phyloP scores from a whole-genome alignment of 192 early-diverging fungal species.

The Coemansia reversa region DNA sequence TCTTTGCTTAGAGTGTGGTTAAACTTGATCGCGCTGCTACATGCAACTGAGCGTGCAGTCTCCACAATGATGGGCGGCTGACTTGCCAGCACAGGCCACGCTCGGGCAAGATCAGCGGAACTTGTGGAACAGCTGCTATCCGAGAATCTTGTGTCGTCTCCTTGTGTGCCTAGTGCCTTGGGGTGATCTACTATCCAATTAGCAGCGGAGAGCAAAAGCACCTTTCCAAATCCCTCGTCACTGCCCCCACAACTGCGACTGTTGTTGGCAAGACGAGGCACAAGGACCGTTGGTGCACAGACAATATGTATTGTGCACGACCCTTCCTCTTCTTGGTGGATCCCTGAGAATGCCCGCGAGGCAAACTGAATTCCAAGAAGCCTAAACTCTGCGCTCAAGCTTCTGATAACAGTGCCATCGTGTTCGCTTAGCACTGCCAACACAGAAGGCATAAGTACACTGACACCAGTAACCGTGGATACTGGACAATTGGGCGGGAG shows the following conservation, averaged over 20 bases:
- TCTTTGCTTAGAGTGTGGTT: slow-evolving; percentile 23
- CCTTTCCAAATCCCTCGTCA: slow-evolving; percentile 17
- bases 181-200: slow-evolving; percentile 11
- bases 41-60: slow-evolving; percentile 37
- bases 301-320: slow-evolving; percentile 5
- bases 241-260: not conserved
- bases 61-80: slow-evolving; percentile 28
- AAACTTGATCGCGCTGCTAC: slow-evolving; percentile 43
- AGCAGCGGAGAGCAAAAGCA: slow-evolving; percentile 23
- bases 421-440: slow-evolving; percentile 17
- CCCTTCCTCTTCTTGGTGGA: not conserved
- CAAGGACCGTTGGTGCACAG: slow-evolving; percentile 33
- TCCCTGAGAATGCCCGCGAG: not conserved
- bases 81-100: slow-evolving; percentile 37
- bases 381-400: slow-evolving; percentile 3
- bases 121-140: not conserved
- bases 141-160: not conserved
- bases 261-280: slow-evolving; percentile 22
- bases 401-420: slow-evolving; percentile 1
- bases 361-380: slow-evolving; percentile 30
- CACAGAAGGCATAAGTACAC: slow-evolving; percentile 36
- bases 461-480: slow-evolving; percentile 27
- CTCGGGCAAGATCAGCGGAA: not conserved
- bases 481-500: slow-evolving; percentile 7
- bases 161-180: not conserved